A percentile compares a stretch with the other conserved stretches of the same genome.
Evolutionary conservation across 2,329 filamentous ascomycete species (phyloP).

Genomic region (Dactylellina drechsleri): DNA sequence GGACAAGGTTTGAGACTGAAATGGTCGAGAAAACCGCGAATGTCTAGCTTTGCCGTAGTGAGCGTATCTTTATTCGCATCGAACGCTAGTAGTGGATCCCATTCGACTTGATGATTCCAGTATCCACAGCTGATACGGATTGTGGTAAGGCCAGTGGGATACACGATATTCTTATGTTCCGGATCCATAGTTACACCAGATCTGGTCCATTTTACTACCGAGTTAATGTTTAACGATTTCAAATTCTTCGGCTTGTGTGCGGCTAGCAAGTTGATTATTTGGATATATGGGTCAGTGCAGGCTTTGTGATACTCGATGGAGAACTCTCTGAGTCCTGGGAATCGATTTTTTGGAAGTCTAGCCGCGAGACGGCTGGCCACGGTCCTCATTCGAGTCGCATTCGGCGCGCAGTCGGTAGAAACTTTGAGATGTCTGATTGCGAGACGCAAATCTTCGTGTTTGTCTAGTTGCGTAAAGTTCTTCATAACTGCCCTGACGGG

Average conservation of each 20-base stretch:
- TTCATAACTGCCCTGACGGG: constrained; percentile 16
- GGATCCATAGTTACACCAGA: not conserved
- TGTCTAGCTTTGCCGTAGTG: constrained; percentile 12
- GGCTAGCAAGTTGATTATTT: constrained; percentile 31
- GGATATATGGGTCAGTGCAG: constrained; percentile 15
- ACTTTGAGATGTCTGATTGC: constrained; percentile 35
- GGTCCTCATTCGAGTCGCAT: constrained; percentile 12
- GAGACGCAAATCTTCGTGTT: constrained; percentile 42
- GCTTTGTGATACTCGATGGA: constrained; percentile 11
- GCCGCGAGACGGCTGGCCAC: constrained; percentile 10
- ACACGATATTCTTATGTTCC: constrained; percentile 12
- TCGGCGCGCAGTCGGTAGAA: constrained; percentile 10
- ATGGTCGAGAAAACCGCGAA: constrained; percentile 12
- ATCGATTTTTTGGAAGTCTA: constrained; percentile 31
- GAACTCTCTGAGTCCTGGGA: constrained; percentile 33
- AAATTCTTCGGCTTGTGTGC: constrained; percentile 20
- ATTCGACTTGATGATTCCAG: not conserved
- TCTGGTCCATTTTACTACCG: not conserved
- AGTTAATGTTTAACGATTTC: constrained; percentile 29
- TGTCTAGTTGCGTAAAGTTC: constrained; percentile 34
- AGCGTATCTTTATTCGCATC: constrained; percentile 21
- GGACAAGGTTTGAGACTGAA: constrained; percentile 28
- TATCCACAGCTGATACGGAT: constrained; percentile 6
- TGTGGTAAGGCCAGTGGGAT: constrained; percentile 32
- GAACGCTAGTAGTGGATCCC: constrained; percentile 14